Conservation (phyloP, 2,329 filamentous ascomycete genomes). For the Penicillium glabrum region DNA sequence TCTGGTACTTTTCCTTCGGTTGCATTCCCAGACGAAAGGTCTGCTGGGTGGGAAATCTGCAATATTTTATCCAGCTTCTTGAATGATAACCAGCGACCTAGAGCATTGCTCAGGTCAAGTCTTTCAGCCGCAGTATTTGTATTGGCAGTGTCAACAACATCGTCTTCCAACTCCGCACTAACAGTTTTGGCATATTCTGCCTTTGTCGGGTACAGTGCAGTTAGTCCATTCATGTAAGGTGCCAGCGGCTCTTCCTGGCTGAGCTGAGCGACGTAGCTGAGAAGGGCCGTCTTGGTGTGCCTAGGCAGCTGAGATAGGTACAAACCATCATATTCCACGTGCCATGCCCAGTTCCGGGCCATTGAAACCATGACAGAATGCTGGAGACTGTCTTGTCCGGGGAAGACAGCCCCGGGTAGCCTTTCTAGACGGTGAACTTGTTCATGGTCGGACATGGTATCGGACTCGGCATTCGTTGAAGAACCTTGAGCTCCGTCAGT, state of each 20-base stretch:
- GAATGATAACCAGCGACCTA: constrained; percentile 51
- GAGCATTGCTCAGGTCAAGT: constrained; percentile 54
- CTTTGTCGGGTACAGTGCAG: constrained; percentile 48
- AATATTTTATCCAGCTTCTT: constrained; percentile 49
- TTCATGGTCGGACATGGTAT: not conserved
- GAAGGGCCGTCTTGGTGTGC: constrained; percentile 51
- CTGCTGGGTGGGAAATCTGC: constrained; percentile 22
- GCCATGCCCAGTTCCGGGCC: constrained; percentile 56
- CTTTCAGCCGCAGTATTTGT: constrained; percentile 46
- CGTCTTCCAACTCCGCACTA: constrained; percentile 1
- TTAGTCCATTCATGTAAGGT: constrained; percentile 45
- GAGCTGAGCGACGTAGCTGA: constrained; percentile 58
- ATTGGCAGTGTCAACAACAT: constrained; percentile 2
- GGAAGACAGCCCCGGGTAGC: constrained; percentile 42
- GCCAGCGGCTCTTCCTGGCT: constrained; percentile 42
- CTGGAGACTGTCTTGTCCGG: constrained; percentile 44
- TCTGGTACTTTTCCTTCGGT: constrained; percentile 27
- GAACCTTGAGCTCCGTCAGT: constrained; percentile 1
- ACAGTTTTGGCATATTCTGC: not conserved
- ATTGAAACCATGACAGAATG: constrained; percentile 55
- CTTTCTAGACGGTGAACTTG: constrained; percentile 36
- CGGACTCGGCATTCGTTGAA: too few relatives aligned
- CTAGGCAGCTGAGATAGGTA: constrained; percentile 54
- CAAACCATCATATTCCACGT: constrained; percentile 57
- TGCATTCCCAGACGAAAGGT: not conserved